Evolutionary conservation across 768 basidiomycete genomes (phyloP).

Genomic region (Termitomyces sp.): DNA sequence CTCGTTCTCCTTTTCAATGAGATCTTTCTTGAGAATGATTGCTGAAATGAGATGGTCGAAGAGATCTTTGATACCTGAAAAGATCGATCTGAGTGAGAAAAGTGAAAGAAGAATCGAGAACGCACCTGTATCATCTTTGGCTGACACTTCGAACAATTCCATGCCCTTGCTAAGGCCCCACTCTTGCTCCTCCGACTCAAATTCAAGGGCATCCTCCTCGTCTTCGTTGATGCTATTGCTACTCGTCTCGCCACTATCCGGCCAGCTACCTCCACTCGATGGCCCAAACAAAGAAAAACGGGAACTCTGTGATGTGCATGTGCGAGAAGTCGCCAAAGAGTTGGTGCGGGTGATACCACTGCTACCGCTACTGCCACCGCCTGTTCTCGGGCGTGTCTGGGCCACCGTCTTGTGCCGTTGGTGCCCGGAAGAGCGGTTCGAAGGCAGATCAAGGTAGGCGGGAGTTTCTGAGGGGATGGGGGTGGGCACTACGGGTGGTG

Average conservation of each 20-base stretch:
- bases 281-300: constrained; percentile 60
- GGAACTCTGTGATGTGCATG: constrained; percentile 51
- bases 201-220: constrained; percentile 55
- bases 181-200: constrained; percentile 50
- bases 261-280: constrained; percentile 49
- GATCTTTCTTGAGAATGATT: constrained; percentile 76
- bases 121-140: constrained; percentile 84
- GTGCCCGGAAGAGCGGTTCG: constrained; percentile 50
- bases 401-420: constrained; percentile 51
- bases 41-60: constrained; percentile 79
- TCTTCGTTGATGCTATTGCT: constrained; percentile 69
- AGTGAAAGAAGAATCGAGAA: constrained; percentile 20
- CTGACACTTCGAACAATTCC: constrained; percentile 89
- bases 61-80: constrained; percentile 71
- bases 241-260: constrained; percentile 56
- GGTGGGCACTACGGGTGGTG: constrained; percentile 48
- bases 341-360: constrained; percentile 42
- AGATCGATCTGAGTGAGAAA: constrained; percentile 2
- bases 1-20: constrained; percentile 80
- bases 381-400: constrained; percentile 45
- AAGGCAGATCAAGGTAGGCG: constrained; percentile 61
- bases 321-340: constrained; percentile 41
- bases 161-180: constrained; percentile 83
- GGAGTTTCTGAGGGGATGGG: constrained; percentile 55
- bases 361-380: constrained; percentile 28